Conservation (phyloP, 164 flowering plant species). For the Sextonia rubra region DNA sequence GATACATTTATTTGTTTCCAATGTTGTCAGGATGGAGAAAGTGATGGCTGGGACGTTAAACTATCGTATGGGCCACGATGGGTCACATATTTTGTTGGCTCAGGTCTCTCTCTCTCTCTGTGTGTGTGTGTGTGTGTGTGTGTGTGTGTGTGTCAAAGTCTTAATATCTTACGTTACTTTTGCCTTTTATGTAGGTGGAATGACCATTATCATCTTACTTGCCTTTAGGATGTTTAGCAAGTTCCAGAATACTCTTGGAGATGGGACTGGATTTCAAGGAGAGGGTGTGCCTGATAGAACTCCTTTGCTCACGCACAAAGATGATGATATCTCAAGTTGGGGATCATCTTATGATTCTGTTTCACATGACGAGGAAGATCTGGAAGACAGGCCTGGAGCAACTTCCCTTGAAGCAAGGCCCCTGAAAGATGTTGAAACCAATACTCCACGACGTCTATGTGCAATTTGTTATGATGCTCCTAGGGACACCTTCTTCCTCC, state of each 20-base stretch:
- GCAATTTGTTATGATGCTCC: conserved; percentile 83
- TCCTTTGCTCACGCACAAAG: conserved; percentile 58
- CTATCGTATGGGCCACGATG: conserved; percentile 74
- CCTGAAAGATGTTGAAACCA: conserved; percentile 40
- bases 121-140: no score
- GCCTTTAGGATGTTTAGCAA: conserved; percentile 39
- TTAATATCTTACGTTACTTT: background rate
- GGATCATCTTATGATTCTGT: conserved; percentile 73
- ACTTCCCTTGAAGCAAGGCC: conserved; percentile 31
- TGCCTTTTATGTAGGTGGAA: conserved; percentile 38
- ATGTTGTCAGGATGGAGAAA: conserved; percentile 19
- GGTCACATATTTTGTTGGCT: conserved; percentile 60
- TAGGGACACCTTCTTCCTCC: conserved; percentile 89
- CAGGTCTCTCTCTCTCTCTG: conserved; percentile 16
- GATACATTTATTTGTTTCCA: conserved; percentile 2
- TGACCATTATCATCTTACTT: conserved; percentile 41
- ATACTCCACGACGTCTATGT: conserved; percentile 53
- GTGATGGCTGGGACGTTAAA: conserved; percentile 45
- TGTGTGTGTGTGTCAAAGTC: background rate
- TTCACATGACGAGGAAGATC: conserved; percentile 57
- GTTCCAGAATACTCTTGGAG: conserved; percentile 27
- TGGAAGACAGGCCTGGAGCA: conserved; percentile 29
- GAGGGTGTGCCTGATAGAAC: conserved; percentile 37
- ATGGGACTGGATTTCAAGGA: conserved; percentile 18
- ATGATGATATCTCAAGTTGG: conserved; percentile 64